A percentile compares a stretch with the other conserved stretches of the same genome.
Conservation (phyloP, 345 rosid species). For the Hypericum androsaemum region DNA sequence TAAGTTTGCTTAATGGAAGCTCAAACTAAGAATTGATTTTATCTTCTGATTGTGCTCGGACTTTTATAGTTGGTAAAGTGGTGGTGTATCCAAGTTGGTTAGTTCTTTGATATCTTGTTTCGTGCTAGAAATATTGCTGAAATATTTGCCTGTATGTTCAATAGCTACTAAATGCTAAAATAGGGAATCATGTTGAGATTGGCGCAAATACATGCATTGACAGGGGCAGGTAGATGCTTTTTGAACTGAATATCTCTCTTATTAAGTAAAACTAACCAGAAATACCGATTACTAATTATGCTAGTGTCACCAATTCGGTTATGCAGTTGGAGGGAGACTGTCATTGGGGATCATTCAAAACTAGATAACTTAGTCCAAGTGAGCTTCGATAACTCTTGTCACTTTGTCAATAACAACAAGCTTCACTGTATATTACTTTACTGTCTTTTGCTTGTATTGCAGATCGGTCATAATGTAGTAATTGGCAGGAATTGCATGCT, state of each 20-base stretch:
- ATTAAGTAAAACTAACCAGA: conserved; percentile 2
- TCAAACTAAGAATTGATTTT: too few relatives aligned
- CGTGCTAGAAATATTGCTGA: conserved; percentile 1
- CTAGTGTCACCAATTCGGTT: conserved; percentile 8
- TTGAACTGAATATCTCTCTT: conserved; percentile 7
- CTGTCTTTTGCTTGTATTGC: conserved; percentile 9
- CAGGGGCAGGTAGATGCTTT: conserved; percentile 52
- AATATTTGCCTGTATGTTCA: not conserved
- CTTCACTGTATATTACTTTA: not conserved
- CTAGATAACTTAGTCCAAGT: conserved; percentile 89
- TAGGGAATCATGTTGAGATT: conserved; percentile 69
- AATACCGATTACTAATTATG: not conserved
- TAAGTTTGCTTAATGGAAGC: too few relatives aligned
- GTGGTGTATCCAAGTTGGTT: too few relatives aligned
- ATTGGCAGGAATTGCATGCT: conserved; percentile 70
- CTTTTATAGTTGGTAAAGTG: too few relatives aligned
- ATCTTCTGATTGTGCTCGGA: too few relatives aligned
- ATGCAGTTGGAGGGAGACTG: conserved; percentile 85
- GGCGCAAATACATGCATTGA: conserved; percentile 88
- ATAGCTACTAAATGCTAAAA: conserved; percentile 48
- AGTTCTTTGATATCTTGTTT: conserved; percentile 1
- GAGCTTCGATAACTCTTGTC: conserved; percentile 6
- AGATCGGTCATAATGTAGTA: conserved; percentile 76
- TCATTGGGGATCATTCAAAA: conserved; percentile 63
- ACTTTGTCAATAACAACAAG: conserved; percentile 8